phyloP scores from a whole-genome alignment of 2,329 filamentous ascomycete genomes.

The Cryphonectria naterciae region DNA sequence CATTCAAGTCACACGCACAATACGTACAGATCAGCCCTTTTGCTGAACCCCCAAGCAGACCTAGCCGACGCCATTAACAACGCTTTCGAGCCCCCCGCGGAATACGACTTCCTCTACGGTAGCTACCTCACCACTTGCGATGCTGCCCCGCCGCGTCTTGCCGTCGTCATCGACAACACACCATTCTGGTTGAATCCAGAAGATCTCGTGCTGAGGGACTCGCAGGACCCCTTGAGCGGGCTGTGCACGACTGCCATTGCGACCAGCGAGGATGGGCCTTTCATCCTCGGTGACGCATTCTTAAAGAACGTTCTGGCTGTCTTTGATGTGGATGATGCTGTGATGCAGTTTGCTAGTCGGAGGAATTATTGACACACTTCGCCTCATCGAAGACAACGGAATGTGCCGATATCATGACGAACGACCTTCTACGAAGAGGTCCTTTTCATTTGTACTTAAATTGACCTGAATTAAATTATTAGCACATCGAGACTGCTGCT shows the following conservation, averaged over 20 bases:
- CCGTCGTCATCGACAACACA: slow-evolving; percentile 48
- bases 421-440: neutral
- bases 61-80: slow-evolving; percentile 52
- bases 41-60: slow-evolving; percentile 35
- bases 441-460: neutral
- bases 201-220: slow-evolving; percentile 51
- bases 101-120: slow-evolving; percentile 51
- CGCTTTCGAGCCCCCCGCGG: slow-evolving; percentile 51
- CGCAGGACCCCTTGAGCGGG: slow-evolving; percentile 49
- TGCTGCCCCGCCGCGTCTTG: slow-evolving; percentile 49
- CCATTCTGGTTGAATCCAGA: slow-evolving; percentile 53
- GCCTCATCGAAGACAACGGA: neutral
- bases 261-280: slow-evolving; percentile 50
- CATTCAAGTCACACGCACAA: slow-evolving; percentile 12
- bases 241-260: slow-evolving; percentile 54
- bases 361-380: slow-evolving; percentile 29
- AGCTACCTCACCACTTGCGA: slow-evolving; percentile 55
- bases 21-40: neutral
- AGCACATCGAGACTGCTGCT: neutral
- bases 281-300: slow-evolving; percentile 55
- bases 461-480: neutral
- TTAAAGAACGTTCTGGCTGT: slow-evolving; percentile 55
- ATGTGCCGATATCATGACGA: neutral
- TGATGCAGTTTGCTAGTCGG: slow-evolving; percentile 36
- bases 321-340: slow-evolving; percentile 36